Evolutionary conservation across 2,329 filamentous ascomycete genomes (phyloP), one percentile per base, ranked within the genome.

Genomic region (Hymenoscyphus scutula): DNA sequence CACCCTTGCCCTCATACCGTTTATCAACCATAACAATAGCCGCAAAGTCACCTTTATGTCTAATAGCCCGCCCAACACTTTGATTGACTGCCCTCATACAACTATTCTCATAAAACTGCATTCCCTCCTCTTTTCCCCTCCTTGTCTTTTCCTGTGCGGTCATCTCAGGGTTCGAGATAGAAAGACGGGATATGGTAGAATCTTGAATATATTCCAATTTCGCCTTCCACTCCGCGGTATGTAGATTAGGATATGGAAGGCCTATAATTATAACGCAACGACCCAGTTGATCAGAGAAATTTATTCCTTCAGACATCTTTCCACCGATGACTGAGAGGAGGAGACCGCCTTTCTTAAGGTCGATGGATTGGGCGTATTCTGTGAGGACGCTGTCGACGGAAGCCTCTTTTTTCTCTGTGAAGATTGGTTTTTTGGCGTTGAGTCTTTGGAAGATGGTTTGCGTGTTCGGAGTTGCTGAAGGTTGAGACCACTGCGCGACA

Each of bases 11-110:
- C n/a, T 82, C 84, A 76, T 95, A 99, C 58, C 95, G 81, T 66
- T 84, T 81, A 76, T 99, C 95, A 37, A 95, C 79, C 73, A 99
- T 82, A 62, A 97, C 77, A 66, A 99, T 97, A 17, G 90, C 88
- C 4, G 95, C 95, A 76, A 96, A 98, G 76, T 99, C 95, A 27
- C 84, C 86, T 61, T 83, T 84, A 74, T 99, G 95, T 55, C 95
- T 82, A 70, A 99, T 97, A 1, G 92, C 95, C 63, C 95, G 82
- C 0, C 95, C 95, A 69, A 99, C 93, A 73, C 91, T 95, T 79
- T 99, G 95, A 75, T 99, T 99, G 4, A 99, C 95, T 4, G 93
- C 92, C 45, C 95, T 84, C 93, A 99, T 97, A 75, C 93, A 97
- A 0, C 91, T 86, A 73, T 98, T 98, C 74, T 97, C 92, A 73